Evolutionary conservation across 768 basidiomycete species (phyloP), one percentile per base, ranked within the genome.

Genomic region (Lactarius hengduanensis): DNA sequence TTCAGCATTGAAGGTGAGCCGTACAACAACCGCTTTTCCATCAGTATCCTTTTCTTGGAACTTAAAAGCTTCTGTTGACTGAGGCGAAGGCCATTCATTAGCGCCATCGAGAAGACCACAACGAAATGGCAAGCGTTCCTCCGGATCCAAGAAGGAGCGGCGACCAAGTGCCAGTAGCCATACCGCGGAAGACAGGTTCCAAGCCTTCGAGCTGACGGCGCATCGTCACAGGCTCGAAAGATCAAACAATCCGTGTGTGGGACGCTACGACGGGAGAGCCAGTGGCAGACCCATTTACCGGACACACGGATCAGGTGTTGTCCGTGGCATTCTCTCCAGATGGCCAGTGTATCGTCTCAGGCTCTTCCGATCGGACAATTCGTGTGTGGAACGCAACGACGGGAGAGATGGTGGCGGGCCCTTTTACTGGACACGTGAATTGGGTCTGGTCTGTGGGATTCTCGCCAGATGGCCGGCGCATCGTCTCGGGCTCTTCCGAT

Each of bases 121-220:
- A 26, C 4, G 20, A 32, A 22, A 6, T 2, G 34, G 9, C 43
- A n/a, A 38, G 40, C 20, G 34, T 59, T 30, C 22, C 32, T 41
- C 55, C 38, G 30, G 66, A 11, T 11, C 30, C 47, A 30, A 34
- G 41, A 34, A 9, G 66, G 20, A 36, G 45, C 36, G 54, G 61
- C 28, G 54, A 26, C 61, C 22, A 43, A 55, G 34, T 34, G 32
- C 57, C 20, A 13, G 18, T 28, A 28, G 40, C 26, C 57, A 38
- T 40, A 40, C 16, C 28, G n/a, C 47, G 61, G 65, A 62, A 45
- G 32, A 43, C 30, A 43, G 58, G 28, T 40, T 40, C 57, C 28
- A 16, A 58, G 18, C 1, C 41, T 18, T 57, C 66, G n/a, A 63
- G 54, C 34, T 59, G 66, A 50, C 62, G 66, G 22, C 13, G 13